These are phyloP conservation scores for Magnaporthiopsis rhizophila DNA, from an alignment of 2,329 filamentous ascomycete species.

Conservation along the genomic window DNA sequence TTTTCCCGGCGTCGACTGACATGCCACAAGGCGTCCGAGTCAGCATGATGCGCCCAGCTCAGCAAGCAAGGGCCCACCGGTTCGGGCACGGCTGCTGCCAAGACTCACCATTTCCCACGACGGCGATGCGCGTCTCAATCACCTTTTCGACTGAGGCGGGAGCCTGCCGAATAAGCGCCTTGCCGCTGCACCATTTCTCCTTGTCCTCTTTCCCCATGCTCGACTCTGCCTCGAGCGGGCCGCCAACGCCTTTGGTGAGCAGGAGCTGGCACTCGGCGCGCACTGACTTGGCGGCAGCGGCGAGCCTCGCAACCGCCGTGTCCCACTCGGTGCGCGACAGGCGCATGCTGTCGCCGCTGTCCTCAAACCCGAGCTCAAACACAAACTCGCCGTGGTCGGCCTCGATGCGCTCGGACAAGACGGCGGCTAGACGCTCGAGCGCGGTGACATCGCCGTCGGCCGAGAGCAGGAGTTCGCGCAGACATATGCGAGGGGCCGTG, in stretches of 20 bases:
- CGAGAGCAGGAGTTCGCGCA: constrained; percentile 70
- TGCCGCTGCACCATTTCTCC: constrained; percentile 72
- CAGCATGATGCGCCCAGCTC: constrained; percentile 10
- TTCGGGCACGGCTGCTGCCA: background rate
- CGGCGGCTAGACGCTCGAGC: constrained; percentile 52
- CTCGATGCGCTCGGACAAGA: constrained; percentile 61
- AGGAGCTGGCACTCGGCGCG: constrained; percentile 73
- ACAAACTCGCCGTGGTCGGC: constrained; percentile 86
- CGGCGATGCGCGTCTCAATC: constrained; percentile 92
- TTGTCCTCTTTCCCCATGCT: constrained; percentile 59
- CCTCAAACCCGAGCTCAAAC: constrained; percentile 87
- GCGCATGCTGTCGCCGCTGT: constrained; percentile 77
- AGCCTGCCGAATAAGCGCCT: constrained; percentile 70
- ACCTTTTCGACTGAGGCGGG: constrained; percentile 74
- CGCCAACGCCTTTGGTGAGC: constrained; percentile 85
- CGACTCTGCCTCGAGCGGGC: constrained; percentile 61
- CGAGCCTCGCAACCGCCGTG: constrained; percentile 57
- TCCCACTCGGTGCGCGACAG: constrained; percentile 71
- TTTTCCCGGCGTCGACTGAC: constrained; percentile 87
- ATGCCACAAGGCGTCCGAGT: constrained; percentile 2
- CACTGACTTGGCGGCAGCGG: constrained; percentile 53
- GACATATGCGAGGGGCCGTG: constrained; percentile 52
- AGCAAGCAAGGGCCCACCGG: background rate
- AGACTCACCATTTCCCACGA: constrained; percentile 76
- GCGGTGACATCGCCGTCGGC: constrained; percentile 52